phyloP scores from a whole-genome alignment of 2,329 filamentous ascomycete species.

The Cercospora canescens region DNA sequence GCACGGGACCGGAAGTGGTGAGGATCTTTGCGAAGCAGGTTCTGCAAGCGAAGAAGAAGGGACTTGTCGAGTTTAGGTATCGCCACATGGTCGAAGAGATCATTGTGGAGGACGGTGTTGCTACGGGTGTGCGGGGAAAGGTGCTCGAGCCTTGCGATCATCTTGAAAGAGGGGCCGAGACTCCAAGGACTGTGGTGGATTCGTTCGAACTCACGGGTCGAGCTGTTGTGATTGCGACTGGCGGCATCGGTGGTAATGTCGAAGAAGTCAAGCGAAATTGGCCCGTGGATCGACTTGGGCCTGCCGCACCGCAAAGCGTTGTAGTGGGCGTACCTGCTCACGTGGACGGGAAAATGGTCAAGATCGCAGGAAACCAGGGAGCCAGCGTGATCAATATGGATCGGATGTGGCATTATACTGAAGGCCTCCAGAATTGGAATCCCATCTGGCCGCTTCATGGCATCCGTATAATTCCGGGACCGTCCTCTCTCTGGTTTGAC shows the following conservation, averaged over 20 bases:
- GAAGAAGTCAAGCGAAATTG: background rate
- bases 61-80: background rate
- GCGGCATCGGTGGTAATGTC: background rate
- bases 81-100: background rate
- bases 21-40: background rate
- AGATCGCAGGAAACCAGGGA: background rate
- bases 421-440: constrained; percentile 1
- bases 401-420: background rate
- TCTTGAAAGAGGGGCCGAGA: background rate
- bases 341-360: background rate
- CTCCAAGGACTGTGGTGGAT: background rate
- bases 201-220: background rate
- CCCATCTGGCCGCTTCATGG: background rate
- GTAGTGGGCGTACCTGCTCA: background rate
- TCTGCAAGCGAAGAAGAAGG: background rate
- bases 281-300: background rate
- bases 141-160: background rate
- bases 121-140: background rate
- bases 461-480: background rate
- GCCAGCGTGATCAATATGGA: constrained; percentile 5
- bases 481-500: background rate
- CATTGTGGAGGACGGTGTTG: background rate
- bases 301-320: background rate
- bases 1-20: background rate
- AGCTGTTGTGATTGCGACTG: background rate